phyloP scores from a whole-genome alignment of 257 asterid species.

The Ilex aquifolium region DNA sequence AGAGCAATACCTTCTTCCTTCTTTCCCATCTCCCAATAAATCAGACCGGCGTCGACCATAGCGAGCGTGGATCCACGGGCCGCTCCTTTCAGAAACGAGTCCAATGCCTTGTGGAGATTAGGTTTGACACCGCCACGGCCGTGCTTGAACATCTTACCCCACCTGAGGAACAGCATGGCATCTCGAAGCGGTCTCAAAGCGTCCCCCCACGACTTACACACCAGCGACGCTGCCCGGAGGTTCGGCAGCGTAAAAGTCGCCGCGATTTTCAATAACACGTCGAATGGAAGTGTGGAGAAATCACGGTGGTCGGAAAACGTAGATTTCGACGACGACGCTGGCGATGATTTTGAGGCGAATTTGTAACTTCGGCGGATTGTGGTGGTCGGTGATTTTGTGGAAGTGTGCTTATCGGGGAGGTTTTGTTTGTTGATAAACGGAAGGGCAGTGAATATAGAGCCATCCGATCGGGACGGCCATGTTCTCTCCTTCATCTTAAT shows the following conservation, averaged over 20 bases:
- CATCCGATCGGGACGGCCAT: constrained; percentile 39
- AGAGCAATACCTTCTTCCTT: constrained; percentile 45
- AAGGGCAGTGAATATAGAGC: constrained; percentile 30
- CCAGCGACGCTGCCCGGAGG: constrained; percentile 68
- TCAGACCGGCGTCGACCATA: constrained; percentile 82
- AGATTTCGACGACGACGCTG: constrained; percentile 12
- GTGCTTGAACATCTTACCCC: constrained; percentile 75
- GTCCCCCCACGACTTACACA: constrained; percentile 79
- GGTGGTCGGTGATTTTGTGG: not conserved
- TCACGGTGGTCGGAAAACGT: constrained; percentile 13
- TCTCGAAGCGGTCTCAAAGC: constrained; percentile 70
- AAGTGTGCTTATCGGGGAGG: constrained; percentile 14
- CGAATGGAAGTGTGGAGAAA: constrained; percentile 60
- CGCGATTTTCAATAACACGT: constrained; percentile 43
- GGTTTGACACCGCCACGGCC: constrained; percentile 60
- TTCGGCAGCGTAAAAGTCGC: constrained; percentile 45
- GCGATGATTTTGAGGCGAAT: constrained; percentile 16
- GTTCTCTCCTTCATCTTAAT: constrained; percentile 32
- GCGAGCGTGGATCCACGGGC: constrained; percentile 82
- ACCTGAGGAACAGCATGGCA: constrained; percentile 46
- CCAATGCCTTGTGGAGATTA: constrained; percentile 51
- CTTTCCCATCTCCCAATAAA: constrained; percentile 70
- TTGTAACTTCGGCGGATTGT: not conserved
- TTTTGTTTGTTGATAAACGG: constrained; percentile 23
- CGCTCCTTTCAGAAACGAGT: constrained; percentile 64